phyloP scores from a whole-genome alignment of 2,329 filamentous ascomycete genomes.

The Arthrobotrys megalospora region DNA sequence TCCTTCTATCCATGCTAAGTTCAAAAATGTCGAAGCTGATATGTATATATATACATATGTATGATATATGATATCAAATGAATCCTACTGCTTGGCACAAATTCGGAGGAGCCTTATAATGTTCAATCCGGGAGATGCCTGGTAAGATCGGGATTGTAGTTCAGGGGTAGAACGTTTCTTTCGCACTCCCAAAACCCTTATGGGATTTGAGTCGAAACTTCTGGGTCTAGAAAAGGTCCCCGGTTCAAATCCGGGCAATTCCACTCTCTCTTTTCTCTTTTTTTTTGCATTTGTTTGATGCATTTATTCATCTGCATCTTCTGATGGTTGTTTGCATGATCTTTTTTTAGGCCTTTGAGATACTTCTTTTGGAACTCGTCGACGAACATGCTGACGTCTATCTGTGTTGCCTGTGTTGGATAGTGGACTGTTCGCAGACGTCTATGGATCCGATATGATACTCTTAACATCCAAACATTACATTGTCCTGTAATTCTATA shows the following conservation, averaged over 20 bases:
- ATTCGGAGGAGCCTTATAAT: slow-evolving; percentile 1
- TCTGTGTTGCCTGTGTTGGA: slow-evolving; percentile 15
- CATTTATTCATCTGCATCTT: too few species aligned
- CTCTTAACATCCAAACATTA: too few species aligned
- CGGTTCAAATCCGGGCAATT: slow-evolving; percentile 60
- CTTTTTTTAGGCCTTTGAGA: not conserved
- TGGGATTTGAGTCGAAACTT: slow-evolving; percentile 50
- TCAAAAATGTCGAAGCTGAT: too few species aligned
- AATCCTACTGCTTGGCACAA: slow-evolving; percentile 19
- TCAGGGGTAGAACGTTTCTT: slow-evolving; percentile 62
- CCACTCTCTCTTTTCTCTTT: slow-evolving; percentile 29
- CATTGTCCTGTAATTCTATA: too few species aligned
- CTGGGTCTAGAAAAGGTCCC: slow-evolving; percentile 57
- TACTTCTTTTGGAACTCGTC: not conserved
- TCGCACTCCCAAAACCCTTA: slow-evolving; percentile 52
- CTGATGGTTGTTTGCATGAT: not conserved
- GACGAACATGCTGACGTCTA: slow-evolving; percentile 1
- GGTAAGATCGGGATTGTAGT: slow-evolving; percentile 56
- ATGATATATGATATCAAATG: not conserved
- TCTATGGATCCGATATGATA: not conserved
- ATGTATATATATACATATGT: not conserved
- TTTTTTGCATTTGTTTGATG: slow-evolving; percentile 28
- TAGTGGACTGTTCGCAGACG: not conserved
- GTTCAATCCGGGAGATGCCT: not conserved
- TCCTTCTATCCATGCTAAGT: too few species aligned